Conservation (phyloP, 495 filamentous ascomycete species). For the Penicillium robsamsonii region DNA sequence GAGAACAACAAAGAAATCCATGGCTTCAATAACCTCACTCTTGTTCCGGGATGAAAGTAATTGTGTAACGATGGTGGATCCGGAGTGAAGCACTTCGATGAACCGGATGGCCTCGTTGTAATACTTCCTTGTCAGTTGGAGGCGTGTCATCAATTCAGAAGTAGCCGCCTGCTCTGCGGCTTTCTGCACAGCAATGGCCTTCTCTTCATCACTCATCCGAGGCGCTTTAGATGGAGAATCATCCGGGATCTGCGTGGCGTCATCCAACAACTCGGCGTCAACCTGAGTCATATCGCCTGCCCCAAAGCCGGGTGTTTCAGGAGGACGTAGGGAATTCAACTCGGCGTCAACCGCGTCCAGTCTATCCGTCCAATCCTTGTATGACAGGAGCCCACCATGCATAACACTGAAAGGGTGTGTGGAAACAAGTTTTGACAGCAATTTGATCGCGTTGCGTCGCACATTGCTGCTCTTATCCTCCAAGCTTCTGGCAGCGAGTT, state of each 20-base stretch:
- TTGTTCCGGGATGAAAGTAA: conserved; percentile 92
- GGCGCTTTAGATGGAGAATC: conserved; percentile 61
- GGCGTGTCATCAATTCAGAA: conserved; percentile 76
- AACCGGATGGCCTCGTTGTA: conserved; percentile 90
- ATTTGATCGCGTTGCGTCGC: conserved; percentile 88
- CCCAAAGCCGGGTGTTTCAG: conserved; percentile 72
- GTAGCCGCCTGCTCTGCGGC: conserved; percentile 70
- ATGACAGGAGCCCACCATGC: conserved; percentile 81
- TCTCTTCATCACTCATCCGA: conserved; percentile 58
- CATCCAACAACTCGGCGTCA: conserved; percentile 78
- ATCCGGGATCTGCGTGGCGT: conserved; percentile 77
- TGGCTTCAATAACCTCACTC: conserved; percentile 96
- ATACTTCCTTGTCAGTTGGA: conserved; percentile 85
- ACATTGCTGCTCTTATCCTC: conserved; percentile 99
- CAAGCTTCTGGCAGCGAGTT: conserved; percentile 80
- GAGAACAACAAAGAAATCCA: conserved; percentile 95
- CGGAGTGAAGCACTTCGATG: conserved; percentile 86
- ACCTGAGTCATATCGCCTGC: conserved; percentile 57
- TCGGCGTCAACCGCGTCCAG: conserved; percentile 79
- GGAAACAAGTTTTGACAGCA: conserved; percentile 80
- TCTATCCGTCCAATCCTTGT: conserved; percentile 78
- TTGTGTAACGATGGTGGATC: conserved; percentile 74
- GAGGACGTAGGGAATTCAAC: conserved; percentile 75
- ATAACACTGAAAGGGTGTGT: conserved; percentile 92
- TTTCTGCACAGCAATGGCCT: conserved; percentile 53